Conservation (phyloP, 140 eudicot genomes). For the Cichorium intybus region DNA sequence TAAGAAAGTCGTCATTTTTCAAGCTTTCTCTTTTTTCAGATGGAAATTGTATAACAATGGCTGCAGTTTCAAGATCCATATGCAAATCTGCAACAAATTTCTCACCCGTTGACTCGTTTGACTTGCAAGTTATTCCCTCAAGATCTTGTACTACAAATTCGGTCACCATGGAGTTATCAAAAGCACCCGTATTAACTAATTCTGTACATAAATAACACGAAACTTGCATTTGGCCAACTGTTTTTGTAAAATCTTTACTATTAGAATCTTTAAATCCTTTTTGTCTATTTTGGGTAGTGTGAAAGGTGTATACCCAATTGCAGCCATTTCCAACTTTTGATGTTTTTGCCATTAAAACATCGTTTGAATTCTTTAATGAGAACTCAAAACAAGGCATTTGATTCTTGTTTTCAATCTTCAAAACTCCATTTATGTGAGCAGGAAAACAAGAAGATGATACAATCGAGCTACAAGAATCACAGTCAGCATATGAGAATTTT, state of each 20-base stretch:
- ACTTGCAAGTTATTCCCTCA: constrained; percentile 13
- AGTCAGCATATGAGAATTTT: not conserved
- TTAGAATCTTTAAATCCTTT: constrained; percentile 50
- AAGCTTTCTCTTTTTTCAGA: constrained; percentile 72
- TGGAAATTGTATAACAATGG: constrained; percentile 64
- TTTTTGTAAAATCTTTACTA: constrained; percentile 36
- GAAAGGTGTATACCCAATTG: constrained; percentile 78
- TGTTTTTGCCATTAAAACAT: constrained; percentile 59
- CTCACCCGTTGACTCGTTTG: constrained; percentile 29
- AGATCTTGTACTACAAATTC: constrained; percentile 77
- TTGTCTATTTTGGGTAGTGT: constrained; percentile 47
- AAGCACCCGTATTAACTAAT: constrained; percentile 47
- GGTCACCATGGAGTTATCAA: constrained; percentile 56
- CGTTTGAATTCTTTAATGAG: constrained; percentile 52
- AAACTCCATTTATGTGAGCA: constrained; percentile 60
- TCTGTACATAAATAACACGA: constrained; percentile 74
- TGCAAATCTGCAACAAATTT: constrained; percentile 41
- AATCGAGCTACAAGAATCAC: constrained; percentile 24
- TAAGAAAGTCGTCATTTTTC: constrained; percentile 41
- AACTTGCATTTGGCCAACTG: constrained; percentile 81
- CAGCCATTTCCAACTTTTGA: constrained; percentile 55
- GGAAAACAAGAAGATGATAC: constrained; percentile 31
- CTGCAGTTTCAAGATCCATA: constrained; percentile 69
- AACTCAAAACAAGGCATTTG: constrained; percentile 71
- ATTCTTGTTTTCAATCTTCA: constrained; percentile 54